Evolutionary conservation across 805 yeast genomes (phyloP), one percentile per base, ranked within the genome.

Genomic region (Ogataea saltuana): DNA sequence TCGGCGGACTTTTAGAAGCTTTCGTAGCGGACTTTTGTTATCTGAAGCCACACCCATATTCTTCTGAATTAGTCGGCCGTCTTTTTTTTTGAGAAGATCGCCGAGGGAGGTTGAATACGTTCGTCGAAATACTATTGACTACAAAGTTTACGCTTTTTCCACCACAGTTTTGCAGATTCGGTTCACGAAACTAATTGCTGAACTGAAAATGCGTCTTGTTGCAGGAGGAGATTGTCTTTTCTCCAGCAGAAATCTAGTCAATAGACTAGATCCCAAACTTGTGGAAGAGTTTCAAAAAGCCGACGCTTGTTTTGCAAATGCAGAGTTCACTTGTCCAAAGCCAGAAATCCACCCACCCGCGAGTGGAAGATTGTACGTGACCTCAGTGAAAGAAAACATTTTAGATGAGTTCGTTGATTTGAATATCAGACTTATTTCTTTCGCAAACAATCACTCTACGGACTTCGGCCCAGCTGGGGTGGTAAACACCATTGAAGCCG

Each of bases 171-270:
- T n/a, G n/a, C n/a, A n/a, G n/a, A n/a, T n/a, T n/a, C n/a, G n/a
- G n/a, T n/a, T n/a, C n/a, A n/a, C n/a, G n/a, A 28, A 5, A n/a
- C 6, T 19, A 28, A n/a, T 15, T 13, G 16, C 31, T 7, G 9
- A 18, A 19, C 13, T 26, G 3, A 37, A 19, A 26, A 48, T 52
- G 54, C 49, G 53, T 34, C 30, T 59, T 23, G 46, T 59, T 42
- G 61, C 61, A 8, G 63, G 55, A 33, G 63, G 63, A 41, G 63
- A 59, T 45, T 56, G 56, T 28, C 46, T 59, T 21, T 56, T 57
- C 44, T 57, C 61, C 6, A 53, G 60, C 27, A 53, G 52, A 37
- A 59, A 59, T 34, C 49, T 59, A 25, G 47, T 43, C 15, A 47
- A 49, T 15, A 53, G 61, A 48, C 40, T 59, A n/a, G 61, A 59